Evolutionary conservation across 148 eudicot species (phyloP).

Genomic region (Amaranthus hypochondriacus): DNA sequence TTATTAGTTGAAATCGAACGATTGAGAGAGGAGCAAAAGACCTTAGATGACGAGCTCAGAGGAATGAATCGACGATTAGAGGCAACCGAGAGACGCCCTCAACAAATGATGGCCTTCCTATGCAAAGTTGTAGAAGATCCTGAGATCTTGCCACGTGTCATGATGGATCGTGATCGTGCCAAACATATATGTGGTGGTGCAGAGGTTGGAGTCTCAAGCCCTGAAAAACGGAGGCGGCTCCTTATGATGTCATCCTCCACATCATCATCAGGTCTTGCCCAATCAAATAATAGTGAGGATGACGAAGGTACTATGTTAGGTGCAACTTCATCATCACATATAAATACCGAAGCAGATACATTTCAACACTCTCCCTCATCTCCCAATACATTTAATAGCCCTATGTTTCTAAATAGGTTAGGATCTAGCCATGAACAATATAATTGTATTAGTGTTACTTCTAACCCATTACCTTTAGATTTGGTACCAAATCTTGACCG

Average conservation of each 20-base stretch:
- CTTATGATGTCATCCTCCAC: constrained; percentile 32
- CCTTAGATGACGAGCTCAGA: constrained; percentile 48
- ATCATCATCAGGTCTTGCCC: constrained; percentile 16
- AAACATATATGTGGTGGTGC: constrained; percentile 10
- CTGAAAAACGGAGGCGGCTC: constrained; percentile 50
- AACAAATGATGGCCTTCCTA: constrained; percentile 75
- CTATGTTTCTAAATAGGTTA: neutral
- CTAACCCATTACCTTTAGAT: constrained; percentile 3
- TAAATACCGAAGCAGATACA: constrained; percentile 5
- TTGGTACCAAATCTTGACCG: neutral
- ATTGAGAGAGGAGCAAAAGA: constrained; percentile 54
- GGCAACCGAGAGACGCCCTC: constrained; percentile 73
- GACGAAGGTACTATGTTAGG: constrained; percentile 27
- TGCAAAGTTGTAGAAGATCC: constrained; percentile 66
- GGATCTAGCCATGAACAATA: neutral
- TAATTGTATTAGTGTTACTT: constrained; percentile 9
- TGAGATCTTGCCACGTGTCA: constrained; percentile 47
- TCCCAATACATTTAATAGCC: constrained; percentile 19
- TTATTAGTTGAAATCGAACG: constrained; percentile 49
- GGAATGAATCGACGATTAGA: constrained; percentile 61
- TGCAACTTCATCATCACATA: constrained; percentile 20
- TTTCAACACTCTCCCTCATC: constrained; percentile 4
- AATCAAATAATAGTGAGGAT: constrained; percentile 17
- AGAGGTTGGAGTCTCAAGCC: neutral
- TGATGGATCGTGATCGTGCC: constrained; percentile 39